A percentile compares a stretch with the other conserved stretches of the same genome.
Conservation (phyloP, 192 early-diverging fungal genomes). For the Obelidium mucronatum region DNA sequence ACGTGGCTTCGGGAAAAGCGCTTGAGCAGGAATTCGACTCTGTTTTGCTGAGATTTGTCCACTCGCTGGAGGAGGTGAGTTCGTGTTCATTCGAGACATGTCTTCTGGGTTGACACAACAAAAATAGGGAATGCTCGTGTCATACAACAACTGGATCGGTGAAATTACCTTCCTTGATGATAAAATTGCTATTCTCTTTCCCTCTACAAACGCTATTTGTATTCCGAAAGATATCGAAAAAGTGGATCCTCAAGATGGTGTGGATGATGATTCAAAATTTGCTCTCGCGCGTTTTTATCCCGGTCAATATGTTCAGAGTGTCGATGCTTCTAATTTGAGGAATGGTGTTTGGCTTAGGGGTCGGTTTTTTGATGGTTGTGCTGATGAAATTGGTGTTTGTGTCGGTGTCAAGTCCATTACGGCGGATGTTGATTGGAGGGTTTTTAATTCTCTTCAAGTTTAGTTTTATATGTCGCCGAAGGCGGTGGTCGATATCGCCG, state of each 20-base stretch:
- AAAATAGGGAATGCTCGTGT: slow-evolving; percentile 33
- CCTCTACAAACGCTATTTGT: background rate
- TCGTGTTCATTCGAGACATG: too few species aligned
- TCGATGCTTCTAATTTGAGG: background rate
- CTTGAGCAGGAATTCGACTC: background rate
- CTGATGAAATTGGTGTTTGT: background rate
- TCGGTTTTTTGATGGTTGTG: background rate
- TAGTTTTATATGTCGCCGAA: background rate
- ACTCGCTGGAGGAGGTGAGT: background rate
- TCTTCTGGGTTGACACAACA: too few species aligned
- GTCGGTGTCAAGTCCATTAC: slow-evolving; percentile 9
- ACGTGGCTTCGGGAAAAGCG: background rate
- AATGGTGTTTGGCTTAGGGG: slow-evolving; percentile 26
- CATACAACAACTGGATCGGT: slow-evolving; percentile 24
- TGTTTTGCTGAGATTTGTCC: background rate
- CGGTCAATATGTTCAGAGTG: slow-evolving; percentile 7
- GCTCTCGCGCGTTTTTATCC: slow-evolving; percentile 24
- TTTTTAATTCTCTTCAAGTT: slow-evolving; percentile 24
- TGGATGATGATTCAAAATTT: slow-evolving; percentile 14
- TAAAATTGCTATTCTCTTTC: slow-evolving; percentile 6
- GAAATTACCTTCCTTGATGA: slow-evolving; percentile 2
- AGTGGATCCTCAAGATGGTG: background rate
- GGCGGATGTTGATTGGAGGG: slow-evolving; percentile 5
- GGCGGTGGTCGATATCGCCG: too few species aligned
- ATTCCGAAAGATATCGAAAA: slow-evolving; percentile 1